Percentiles rank a stretch among this genome's conserved stretches.
Conservation (phyloP, 768 basidiomycete genomes). For the Serendipita vermifera region DNA sequence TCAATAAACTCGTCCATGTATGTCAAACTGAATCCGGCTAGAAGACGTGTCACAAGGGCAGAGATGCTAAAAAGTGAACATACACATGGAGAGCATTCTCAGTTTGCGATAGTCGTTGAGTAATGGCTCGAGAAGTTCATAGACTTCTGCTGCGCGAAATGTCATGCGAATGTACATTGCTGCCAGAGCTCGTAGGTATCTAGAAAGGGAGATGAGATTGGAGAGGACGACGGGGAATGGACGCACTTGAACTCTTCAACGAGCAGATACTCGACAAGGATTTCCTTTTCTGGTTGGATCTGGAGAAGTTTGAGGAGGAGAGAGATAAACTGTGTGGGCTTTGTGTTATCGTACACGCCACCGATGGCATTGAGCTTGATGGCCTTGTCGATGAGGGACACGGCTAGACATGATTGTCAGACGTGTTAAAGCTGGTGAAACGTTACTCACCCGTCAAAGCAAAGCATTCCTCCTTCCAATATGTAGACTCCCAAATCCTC, state of each 20-base stretch:
- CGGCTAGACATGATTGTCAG: constrained; percentile 39
- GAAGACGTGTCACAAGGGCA: background rate
- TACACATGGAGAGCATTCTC: constrained; percentile 66
- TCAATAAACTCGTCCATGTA: constrained; percentile 91
- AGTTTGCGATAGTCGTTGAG: constrained; percentile 90
- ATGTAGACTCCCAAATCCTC: constrained; percentile 87
- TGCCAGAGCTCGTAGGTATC: constrained; percentile 87
- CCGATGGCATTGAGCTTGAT: constrained; percentile 72
- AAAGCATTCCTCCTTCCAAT: constrained; percentile 99
- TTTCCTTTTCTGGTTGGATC: constrained; percentile 96
- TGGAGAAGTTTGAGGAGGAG: constrained; percentile 88
- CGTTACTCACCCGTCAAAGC: constrained; percentile 66
- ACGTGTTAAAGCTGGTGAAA: background rate
- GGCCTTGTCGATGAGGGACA: constrained; percentile 86
- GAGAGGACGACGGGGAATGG: background rate
- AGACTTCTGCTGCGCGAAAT: constrained; percentile 79
- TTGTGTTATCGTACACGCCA: constrained; percentile 90
- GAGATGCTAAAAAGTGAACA: constrained; percentile 19
- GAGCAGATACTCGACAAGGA: constrained; percentile 83
- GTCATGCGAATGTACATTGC: constrained; percentile 93
- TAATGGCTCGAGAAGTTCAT: constrained; percentile 84
- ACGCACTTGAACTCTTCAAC: constrained; percentile 98
- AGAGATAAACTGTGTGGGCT: constrained; percentile 88
- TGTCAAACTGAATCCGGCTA: constrained; percentile 76
- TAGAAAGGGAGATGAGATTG: constrained; percentile 23